phyloP scores from a whole-genome alignment of 2,329 filamentous ascomycete species.

The Lecanicillium sp. region DNA sequence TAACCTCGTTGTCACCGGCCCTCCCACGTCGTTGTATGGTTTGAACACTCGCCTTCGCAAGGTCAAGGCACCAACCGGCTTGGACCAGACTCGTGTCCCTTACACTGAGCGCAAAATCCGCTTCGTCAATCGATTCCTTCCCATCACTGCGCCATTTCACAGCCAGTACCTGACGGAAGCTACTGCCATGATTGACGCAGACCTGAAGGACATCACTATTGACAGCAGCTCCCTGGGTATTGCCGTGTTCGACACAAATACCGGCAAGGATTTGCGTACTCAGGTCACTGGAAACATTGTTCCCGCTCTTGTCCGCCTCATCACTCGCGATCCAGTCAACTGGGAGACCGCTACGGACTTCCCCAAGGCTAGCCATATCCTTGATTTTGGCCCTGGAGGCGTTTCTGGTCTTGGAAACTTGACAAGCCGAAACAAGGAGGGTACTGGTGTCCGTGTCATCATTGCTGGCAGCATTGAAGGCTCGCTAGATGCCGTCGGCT shows the following conservation, averaged over 20 bases:
- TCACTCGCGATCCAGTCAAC: constrained; percentile 87
- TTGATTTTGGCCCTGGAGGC: constrained; percentile 94
- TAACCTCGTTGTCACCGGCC: constrained; percentile 94
- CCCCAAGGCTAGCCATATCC: constrained; percentile 80
- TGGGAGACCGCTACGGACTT: constrained; percentile 96
- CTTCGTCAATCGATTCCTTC: constrained; percentile 93
- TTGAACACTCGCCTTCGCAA: constrained; percentile 91
- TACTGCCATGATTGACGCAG: constrained; percentile 73
- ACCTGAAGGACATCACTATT: constrained; percentile 76
- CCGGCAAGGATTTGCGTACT: constrained; percentile 72
- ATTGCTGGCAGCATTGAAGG: constrained; percentile 90
- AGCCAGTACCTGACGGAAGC: constrained; percentile 86
- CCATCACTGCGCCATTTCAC: constrained; percentile 97
- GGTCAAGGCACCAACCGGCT: constrained; percentile 92
- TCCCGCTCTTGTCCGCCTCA: constrained; percentile 79
- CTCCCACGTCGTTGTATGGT: constrained; percentile 92
- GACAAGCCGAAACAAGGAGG: constrained; percentile 98
- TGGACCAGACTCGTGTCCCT: constrained; percentile 90
- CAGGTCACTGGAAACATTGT: constrained; percentile 71
- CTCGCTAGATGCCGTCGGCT: constrained; percentile 83
- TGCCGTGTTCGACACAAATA: constrained; percentile 84
- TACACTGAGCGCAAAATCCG: constrained; percentile 94
- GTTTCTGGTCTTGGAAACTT: constrained; percentile 93
- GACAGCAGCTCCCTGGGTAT: constrained; percentile 67
- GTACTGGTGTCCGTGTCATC: constrained; percentile 93